These are phyloP conservation scores for Haplosporangium gracile DNA, from an alignment of 192 early-diverging fungal genomes.

Conservation along the genomic window DNA sequence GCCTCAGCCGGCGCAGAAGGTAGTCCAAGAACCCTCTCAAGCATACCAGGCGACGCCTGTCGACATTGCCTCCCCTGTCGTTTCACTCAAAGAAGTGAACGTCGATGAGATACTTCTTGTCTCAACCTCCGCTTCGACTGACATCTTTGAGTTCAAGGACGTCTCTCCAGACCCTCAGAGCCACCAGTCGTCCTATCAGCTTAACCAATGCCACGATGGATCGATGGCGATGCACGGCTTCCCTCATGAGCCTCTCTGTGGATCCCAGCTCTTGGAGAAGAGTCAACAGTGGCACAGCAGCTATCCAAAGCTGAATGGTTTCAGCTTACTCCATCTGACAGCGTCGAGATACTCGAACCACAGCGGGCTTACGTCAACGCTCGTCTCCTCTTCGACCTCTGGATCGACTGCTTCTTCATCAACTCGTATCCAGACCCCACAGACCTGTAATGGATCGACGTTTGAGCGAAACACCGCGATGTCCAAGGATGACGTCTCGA, in stretches of 20 bases:
- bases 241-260: background rate
- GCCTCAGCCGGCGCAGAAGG: background rate
- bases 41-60: background rate
- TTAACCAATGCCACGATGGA: conserved; percentile 7
- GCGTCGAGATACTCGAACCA: background rate
- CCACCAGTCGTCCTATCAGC: conserved; percentile 7
- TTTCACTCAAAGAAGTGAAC: background rate
- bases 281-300: background rate
- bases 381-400: background rate
- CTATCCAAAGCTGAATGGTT: background rate
- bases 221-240: conserved; percentile 13
- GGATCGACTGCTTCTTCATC: background rate
- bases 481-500: conserved; percentile 27
- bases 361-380: background rate
- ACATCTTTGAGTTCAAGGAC: conserved; percentile 10
- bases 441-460: background rate
- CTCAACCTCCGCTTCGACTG: background rate
- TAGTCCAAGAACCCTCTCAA: background rate
- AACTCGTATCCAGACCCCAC: background rate
- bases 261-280: conserved; percentile 13
- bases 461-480: conserved; percentile 12
- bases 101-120: background rate
- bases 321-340: background rate
- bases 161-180: background rate
- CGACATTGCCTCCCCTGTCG: background rate